A percentile compares a stretch with the other conserved stretches of the same genome.
These are phyloP conservation scores for Septoria linicola DNA, from an alignment of 2,329 filamentous ascomycete genomes.

Conservation along the genomic window DNA sequence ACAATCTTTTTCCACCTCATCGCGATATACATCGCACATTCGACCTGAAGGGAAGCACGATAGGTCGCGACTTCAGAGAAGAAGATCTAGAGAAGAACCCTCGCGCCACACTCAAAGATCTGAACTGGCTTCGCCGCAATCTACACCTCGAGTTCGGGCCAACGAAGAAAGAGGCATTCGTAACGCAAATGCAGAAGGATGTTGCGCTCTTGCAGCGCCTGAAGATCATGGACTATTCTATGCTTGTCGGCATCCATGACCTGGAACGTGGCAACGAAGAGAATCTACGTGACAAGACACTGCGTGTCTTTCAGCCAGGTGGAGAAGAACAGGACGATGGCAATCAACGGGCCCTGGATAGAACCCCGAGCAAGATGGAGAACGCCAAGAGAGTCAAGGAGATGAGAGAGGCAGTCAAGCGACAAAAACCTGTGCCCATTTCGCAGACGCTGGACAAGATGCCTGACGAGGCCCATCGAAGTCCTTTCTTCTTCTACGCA, in stretches of 20 bases:
- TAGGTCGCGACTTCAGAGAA: conserved; percentile 87
- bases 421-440: conserved; percentile 90
- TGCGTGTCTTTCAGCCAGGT: conserved; percentile 91
- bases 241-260: conserved; percentile 93
- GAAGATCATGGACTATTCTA: conserved; percentile 98
- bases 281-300: conserved; percentile 82
- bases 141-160: conserved; percentile 85
- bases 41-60: conserved; percentile 92
- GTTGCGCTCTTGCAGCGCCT: conserved; percentile 82
- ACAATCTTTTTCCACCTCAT: conserved; percentile 96
- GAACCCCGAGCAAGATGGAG: conserved; percentile 92
- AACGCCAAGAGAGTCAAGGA: conserved; percentile 88
- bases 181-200: conserved; percentile 84
- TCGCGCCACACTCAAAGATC: conserved; percentile 87
- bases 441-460: conserved; percentile 78
- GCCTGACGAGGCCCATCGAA: conserved; percentile 76
- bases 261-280: conserved; percentile 88
- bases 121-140: conserved; percentile 90
- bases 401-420: conserved; percentile 85
- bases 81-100: conserved; percentile 86
- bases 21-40: conserved; percentile 97
- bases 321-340: conserved; percentile 52
- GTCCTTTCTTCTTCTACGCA: conserved; percentile 77
- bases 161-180: conserved; percentile 80
- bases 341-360: conserved; percentile 57